These are phyloP conservation scores for Trichoderma oligosporum DNA, from an alignment of 2,329 filamentous ascomycete genomes.

Conservation along the genomic window DNA sequence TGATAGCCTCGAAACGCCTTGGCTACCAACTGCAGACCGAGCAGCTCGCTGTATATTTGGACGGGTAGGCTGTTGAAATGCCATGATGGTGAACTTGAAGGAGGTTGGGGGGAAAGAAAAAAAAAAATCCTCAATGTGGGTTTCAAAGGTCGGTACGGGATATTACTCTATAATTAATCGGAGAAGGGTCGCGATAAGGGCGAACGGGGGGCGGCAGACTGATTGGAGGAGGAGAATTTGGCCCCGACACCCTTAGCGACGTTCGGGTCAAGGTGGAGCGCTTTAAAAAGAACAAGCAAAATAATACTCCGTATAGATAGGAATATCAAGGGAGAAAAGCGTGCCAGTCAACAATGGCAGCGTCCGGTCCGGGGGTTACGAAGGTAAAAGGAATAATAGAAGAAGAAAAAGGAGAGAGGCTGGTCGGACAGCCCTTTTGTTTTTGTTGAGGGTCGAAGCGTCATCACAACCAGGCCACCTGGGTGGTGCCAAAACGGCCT, in stretches of 20 bases:
- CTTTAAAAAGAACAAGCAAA: neutral
- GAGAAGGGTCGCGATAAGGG: conserved; percentile 11
- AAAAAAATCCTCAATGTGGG: conserved; percentile 5
- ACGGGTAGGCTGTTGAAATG: conserved; percentile 58
- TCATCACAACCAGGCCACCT: conserved; percentile 8
- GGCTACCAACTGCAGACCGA: conserved; percentile 40
- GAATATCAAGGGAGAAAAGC: neutral
- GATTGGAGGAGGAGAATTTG: conserved; percentile 8
- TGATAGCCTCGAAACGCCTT: conserved; percentile 30
- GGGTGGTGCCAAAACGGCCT: conserved; percentile 7
- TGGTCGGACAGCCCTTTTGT: conserved; percentile 1
- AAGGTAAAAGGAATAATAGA: too few relatives aligned
- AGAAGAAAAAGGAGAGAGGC: conserved; percentile 1
- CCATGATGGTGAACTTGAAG: conserved; percentile 40
- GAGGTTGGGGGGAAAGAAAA: neutral
- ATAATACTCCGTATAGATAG: too few relatives aligned
- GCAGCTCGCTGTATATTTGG: conserved; percentile 49
- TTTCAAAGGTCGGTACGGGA: conserved; percentile 4
- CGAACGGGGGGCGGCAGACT: neutral
- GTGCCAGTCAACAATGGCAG: conserved; percentile 11
- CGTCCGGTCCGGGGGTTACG: too few relatives aligned
- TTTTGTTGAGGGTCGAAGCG: neutral
- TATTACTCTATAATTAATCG: conserved; percentile 14
- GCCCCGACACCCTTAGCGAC: conserved; percentile 4
- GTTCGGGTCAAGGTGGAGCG: conserved; percentile 9